Evolutionary conservation across 306 rosid genomes (phyloP).

Genomic region (Lithocarpus polystachyus): DNA sequence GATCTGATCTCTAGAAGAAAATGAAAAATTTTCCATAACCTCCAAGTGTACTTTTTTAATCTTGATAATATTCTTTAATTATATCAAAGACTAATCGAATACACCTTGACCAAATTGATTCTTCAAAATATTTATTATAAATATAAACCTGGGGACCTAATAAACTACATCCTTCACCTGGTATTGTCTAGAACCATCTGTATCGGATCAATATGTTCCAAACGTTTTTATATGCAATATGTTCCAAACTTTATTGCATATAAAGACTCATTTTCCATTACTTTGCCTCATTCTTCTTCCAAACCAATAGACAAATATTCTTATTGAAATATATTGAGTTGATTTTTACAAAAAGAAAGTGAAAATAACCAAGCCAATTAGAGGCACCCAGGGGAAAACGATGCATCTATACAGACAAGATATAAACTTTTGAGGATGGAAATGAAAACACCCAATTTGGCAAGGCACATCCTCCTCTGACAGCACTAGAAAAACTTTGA

Average conservation of each 20-base stretch:
- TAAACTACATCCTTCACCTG: no score
- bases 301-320: neutral
- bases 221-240: neutral
- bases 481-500: no score
- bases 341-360: neutral
- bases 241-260: neutral
- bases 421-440: no score
- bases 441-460: no score
- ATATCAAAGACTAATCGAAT: neutral
- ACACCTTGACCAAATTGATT: neutral
- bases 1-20: no score
- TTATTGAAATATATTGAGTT: neutral
- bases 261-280: neutral
- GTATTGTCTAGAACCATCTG: neutral
- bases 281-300: neutral
- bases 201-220: neutral
- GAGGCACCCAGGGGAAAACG: no score
- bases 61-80: neutral
- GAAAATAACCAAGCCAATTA: no score
- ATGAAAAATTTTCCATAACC: no score
- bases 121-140: neutral
- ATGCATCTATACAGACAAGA: no score
- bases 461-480: no score
- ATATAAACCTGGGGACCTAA: no score
- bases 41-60: neutral